A percentile compares a stretch with the other conserved stretches of the same genome.
These are phyloP conservation scores for Fusarium temperatum DNA, from an alignment of 2,329 filamentous ascomycete species.

Conservation along the genomic window DNA sequence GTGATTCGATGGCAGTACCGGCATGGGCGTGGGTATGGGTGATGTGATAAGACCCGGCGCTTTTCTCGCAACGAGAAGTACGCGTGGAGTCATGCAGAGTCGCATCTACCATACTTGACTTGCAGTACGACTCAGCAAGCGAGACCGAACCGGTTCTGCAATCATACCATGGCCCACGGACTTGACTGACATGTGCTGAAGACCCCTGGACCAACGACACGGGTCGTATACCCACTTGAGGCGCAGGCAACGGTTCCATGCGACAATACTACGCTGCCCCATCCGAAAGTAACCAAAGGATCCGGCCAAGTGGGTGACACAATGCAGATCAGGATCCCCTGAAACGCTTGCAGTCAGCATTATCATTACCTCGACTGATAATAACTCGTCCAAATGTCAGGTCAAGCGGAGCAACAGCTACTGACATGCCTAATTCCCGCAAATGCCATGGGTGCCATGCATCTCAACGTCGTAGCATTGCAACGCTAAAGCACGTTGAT, in stretches of 20 bases:
- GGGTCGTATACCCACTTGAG: conserved; percentile 8
- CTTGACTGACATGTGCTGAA: not conserved
- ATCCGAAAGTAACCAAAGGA: not conserved
- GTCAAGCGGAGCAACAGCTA: not conserved
- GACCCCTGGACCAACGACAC: not conserved
- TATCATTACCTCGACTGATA: not conserved
- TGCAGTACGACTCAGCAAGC: not conserved
- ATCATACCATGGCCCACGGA: not conserved
- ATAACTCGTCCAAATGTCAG: not conserved
- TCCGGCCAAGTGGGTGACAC: conserved; percentile 7
- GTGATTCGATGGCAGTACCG: conserved; percentile 8
- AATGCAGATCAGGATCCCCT: conserved; percentile 15
- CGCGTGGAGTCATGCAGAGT: not conserved
- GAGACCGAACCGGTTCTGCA: not conserved
- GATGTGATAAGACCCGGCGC: not conserved
- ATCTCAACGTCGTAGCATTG: not conserved
- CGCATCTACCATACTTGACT: not conserved
- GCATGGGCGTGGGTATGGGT: not conserved
- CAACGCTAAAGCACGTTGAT: not conserved
- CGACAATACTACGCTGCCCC: not conserved
- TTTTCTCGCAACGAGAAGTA: not conserved
- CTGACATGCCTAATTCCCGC: conserved; percentile 10
- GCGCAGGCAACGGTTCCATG: not conserved
- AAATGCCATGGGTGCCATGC: not conserved
- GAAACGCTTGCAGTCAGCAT: not conserved